Base-by-base conservation (phyloP, 139 green algal species). In the Micromonas pusilla region DNA sequence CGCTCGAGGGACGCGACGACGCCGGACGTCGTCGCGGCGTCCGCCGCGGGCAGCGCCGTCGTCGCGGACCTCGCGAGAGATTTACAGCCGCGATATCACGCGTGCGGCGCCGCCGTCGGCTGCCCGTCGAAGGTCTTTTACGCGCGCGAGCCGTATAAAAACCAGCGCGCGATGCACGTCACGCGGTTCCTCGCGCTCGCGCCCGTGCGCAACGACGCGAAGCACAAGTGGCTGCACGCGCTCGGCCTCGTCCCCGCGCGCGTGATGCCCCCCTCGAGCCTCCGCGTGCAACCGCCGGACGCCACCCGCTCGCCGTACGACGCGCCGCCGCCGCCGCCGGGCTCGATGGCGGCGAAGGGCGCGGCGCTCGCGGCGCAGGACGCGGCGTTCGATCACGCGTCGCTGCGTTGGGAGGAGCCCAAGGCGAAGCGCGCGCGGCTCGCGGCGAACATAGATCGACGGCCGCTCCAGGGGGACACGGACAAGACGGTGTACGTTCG, bases 131-230 rank as follows among this genome's bases (percentile, higher is more conserved):
- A 6, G 28, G 33, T 84, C 16, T 91, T 88, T 81, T 93, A 83
- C 60, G 84, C 86, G 23, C 84, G 93, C 3, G 60, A 85, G 66
- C 94, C 94, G 1, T 98, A 97, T 86, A 54, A 80, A 21, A 94
- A 95, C 81, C 78, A 80, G 21, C 89, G 93, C 76, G 57, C 39
- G 39, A 33, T 36, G 2, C 86, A 92, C 45, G 90, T 89, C 1
- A 97, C 94, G 16, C 85, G 94, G 54, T 97, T 98, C 85, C 84
- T 97, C 2, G 85, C 73, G 0, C 84, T 98, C 32, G 93, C 87
- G 1, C 73, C 84, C 20, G 82, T 91, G 6, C 82, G 79, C 20
- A 88, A 88, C 65, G 57, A 77, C 19, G 60, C 30, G 45, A 93
- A 93, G 82, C 80, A 90, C 63, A 92, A 94, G 86, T 89, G 81